Base-by-base conservation (phyloP, 176 grass and related monocot species). In the Carex scoparia region DNA sequence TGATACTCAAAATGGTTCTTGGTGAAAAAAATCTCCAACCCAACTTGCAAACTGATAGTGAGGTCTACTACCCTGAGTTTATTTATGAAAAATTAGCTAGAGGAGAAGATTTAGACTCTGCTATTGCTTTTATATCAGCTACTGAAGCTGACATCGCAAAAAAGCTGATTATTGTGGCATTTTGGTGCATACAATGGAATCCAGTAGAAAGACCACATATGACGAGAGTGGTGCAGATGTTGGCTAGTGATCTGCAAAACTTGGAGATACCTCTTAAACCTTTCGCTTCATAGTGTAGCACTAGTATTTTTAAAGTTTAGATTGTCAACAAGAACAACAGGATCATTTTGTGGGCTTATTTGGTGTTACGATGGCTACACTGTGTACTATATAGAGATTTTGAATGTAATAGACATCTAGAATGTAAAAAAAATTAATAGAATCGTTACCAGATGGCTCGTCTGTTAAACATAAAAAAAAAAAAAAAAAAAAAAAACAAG, bases 1-100 rank as follows among this genome's bases (percentile, higher is more conserved):
- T 93, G 38, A 81, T 93, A 61, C 10, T 94, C 2, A 88, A 94
- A 84, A 91, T 91, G 87, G 74, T 85, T 0, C 64, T 86, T 11
- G 65, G 87, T 2, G 18, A 88, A 1, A 89, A 65, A 10, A 91
- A 91, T 3, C 72, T 85, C 0, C 66, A 85, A 4, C 40, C 6
- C 0, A 27, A 72, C 2, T 69, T 23, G 18, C 11, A 14, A 3
- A 84, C 7, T 53, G 64, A 86, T 35, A 88, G 86, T 5, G 87
- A 85, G 0, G 65, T 51, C 0, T 90, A 90, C 58, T 86, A 85
- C 30, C 88, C 91, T 16, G 87, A 88, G 0, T 62, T 80, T 51
- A 88, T 92, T 46, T 92, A 90, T 58, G 28, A 54, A 37, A 62
- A 58, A 14, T 9, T 90, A 13, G 57, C 9, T 71, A 19, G 4